Conservation (phyloP, 768 basidiomycete genomes). For the Kwoniella dejecticola region DNA sequence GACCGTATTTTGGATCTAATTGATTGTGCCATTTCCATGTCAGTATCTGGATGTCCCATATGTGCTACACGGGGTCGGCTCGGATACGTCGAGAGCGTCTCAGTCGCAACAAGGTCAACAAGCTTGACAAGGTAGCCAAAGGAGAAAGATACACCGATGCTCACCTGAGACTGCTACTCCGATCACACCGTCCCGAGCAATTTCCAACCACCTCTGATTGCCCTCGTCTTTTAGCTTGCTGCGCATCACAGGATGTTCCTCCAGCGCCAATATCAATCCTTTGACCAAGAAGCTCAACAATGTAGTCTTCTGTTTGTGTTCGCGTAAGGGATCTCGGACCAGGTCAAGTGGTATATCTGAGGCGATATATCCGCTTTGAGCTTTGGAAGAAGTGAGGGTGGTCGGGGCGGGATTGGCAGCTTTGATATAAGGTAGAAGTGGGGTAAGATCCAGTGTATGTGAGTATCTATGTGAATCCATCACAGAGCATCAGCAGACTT, state of each 20-base stretch:
- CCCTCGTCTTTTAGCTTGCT: constrained; percentile 29
- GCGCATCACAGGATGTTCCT: constrained; percentile 51
- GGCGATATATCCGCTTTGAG: constrained; percentile 28
- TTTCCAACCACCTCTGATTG: constrained; percentile 32
- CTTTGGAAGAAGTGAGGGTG: neutral
- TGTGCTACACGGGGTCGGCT: neutral
- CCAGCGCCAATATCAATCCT: constrained; percentile 40
- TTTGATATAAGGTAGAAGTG: constrained; percentile 42
- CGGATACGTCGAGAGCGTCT: too few species aligned
- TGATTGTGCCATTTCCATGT: neutral
- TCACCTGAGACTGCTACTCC: constrained; percentile 49
- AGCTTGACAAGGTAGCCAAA: too few species aligned
- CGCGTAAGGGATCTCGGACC: constrained; percentile 19
- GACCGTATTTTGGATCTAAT: constrained; percentile 44
- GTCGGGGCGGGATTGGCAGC: constrained; percentile 21
- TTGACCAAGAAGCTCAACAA: constrained; percentile 46
- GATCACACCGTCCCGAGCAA: constrained; percentile 36
- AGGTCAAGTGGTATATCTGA: constrained; percentile 40
- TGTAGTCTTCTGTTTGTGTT: constrained; percentile 28
- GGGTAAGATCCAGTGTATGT: constrained; percentile 47
- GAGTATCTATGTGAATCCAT: constrained; percentile 33
- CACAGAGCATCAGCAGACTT: too few species aligned
- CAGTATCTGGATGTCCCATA: neutral
- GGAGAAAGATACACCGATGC: neutral
- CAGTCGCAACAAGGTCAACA: too few species aligned